Evolutionary conservation across 2,329 filamentous ascomycete species (phyloP).

Genomic region (Microsporum audouinii): DNA sequence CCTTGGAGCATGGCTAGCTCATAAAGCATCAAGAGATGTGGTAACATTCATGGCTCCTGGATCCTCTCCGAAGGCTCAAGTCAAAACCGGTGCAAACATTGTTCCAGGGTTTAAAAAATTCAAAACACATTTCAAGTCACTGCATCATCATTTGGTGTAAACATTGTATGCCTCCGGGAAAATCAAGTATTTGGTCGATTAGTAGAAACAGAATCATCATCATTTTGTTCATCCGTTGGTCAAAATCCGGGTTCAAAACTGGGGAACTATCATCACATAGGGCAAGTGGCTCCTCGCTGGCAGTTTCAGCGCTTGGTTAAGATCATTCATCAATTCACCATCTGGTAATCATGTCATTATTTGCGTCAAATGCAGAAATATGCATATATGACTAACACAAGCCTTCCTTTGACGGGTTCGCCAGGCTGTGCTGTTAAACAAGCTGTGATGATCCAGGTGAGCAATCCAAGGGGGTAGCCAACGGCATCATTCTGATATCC

Average conservation of each 20-base stretch:
- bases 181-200: conserved; percentile 5
- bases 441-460: conserved; percentile 15
- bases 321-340: conserved; percentile 15
- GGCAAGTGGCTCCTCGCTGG: conserved; percentile 3
- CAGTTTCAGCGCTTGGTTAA: conserved; percentile 18
- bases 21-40: neutral
- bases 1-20: conserved; percentile 3
- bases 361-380: conserved; percentile 26
- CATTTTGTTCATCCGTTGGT: neutral
- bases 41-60: neutral
- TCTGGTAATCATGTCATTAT: conserved; percentile 9
- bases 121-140: neutral
- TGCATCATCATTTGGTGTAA: conserved; percentile 10
- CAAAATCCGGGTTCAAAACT: neutral
- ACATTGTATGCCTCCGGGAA: conserved; percentile 7
- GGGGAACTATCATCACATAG: neutral
- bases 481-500: neutral
- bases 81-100: neutral
- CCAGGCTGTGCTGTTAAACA: conserved; percentile 13
- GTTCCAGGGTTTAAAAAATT: neutral
- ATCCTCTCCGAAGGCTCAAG: neutral
- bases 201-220: neutral
- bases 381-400: conserved; percentile 23
- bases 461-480: conserved; percentile 14
- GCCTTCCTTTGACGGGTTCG: conserved; percentile 23